Evolutionary conservation across 805 yeast genomes (phyloP).

Genomic region (Candida insectalens): DNA sequence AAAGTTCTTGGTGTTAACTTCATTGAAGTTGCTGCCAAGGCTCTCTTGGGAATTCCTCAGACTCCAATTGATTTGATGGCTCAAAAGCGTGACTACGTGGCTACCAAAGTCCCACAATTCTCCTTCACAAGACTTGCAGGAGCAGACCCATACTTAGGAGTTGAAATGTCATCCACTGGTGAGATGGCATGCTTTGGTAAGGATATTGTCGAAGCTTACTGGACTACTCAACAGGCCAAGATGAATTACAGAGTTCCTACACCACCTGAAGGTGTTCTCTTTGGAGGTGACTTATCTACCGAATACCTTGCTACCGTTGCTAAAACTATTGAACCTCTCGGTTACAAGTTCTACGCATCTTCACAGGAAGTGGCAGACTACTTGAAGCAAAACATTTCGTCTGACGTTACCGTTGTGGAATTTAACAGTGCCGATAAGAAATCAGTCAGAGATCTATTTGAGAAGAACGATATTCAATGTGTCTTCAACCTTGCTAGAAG

Average conservation of each 20-base stretch:
- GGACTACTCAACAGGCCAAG: constrained; percentile 94
- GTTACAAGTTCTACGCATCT: constrained; percentile 77
- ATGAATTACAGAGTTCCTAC: constrained; percentile 94
- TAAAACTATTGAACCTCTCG: constrained; percentile 53
- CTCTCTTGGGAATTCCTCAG: constrained; percentile 68
- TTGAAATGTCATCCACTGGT: constrained; percentile 99
- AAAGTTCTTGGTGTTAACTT: constrained; percentile 93
- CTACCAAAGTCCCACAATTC: constrained; percentile 97
- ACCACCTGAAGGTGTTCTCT: constrained; percentile 82
- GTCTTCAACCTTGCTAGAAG: constrained; percentile 89
- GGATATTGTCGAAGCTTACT: constrained; percentile 82
- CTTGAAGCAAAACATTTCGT: constrained; percentile 40
- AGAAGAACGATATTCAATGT: constrained; percentile 69
- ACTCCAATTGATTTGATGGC: constrained; percentile 79
- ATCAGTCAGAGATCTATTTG: constrained; percentile 88
- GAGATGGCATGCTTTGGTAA: constrained; percentile 96
- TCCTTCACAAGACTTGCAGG: constrained; percentile 98
- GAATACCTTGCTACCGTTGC: constrained; percentile 71
- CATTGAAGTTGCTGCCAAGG: constrained; percentile 89
- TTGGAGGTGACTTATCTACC: constrained; percentile 86
- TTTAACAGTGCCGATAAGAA: constrained; percentile 93
- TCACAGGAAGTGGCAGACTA: constrained; percentile 63
- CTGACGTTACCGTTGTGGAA: constrained; percentile 56
- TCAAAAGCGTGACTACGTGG: constrained; percentile 69
- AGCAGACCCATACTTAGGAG: constrained; percentile 98